These are phyloP conservation scores for Sphaerostilbella broomeana DNA, from an alignment of 2,329 filamentous ascomycete genomes.

Conservation along the genomic window DNA sequence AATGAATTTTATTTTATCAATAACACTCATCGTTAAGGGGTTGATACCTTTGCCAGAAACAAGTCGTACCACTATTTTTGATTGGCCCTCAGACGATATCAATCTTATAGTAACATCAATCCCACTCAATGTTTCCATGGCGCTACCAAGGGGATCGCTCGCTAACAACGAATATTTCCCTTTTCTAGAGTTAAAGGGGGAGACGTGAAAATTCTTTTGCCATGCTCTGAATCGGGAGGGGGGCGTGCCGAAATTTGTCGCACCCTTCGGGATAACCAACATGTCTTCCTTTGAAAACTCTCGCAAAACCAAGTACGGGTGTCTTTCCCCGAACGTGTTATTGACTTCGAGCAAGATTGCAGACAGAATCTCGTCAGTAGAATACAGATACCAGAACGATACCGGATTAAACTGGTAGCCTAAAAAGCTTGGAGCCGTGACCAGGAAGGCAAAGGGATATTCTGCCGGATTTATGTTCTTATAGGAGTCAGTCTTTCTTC, in stretches of 20 bases:
- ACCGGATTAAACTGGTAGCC: slow-evolving; percentile 70
- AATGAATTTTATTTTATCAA: slow-evolving; percentile 42
- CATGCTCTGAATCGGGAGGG: slow-evolving; percentile 42
- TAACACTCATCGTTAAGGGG: slow-evolving; percentile 36
- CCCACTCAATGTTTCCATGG: slow-evolving; percentile 30
- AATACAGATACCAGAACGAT: slow-evolving; percentile 75
- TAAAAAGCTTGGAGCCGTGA: slow-evolving; percentile 63
- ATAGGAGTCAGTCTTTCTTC: slow-evolving; percentile 15
- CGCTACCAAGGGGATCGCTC: slow-evolving; percentile 37
- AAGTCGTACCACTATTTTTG: slow-evolving; percentile 56
- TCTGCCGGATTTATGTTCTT: slow-evolving; percentile 52
- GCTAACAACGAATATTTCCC: slow-evolving; percentile 47
- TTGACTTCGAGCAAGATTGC: slow-evolving; percentile 69
- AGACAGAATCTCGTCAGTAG: slow-evolving; percentile 46
- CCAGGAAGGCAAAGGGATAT: slow-evolving; percentile 63
- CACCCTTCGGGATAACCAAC: slow-evolving; percentile 4
- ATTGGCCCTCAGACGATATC: slow-evolving; percentile 50
- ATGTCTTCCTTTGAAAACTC: slow-evolving; percentile 21
- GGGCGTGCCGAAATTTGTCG: background rate
- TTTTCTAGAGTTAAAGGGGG: slow-evolving; percentile 62
- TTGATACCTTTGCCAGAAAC: slow-evolving; percentile 48
- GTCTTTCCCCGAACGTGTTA: slow-evolving; percentile 68
- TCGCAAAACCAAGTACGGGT: slow-evolving; percentile 29
- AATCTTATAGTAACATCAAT: slow-evolving; percentile 57
- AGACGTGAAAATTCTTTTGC: slow-evolving; percentile 70